Conservation (phyloP, 169 alveolate genomes). For the Toxoplasma gondii region DNA sequence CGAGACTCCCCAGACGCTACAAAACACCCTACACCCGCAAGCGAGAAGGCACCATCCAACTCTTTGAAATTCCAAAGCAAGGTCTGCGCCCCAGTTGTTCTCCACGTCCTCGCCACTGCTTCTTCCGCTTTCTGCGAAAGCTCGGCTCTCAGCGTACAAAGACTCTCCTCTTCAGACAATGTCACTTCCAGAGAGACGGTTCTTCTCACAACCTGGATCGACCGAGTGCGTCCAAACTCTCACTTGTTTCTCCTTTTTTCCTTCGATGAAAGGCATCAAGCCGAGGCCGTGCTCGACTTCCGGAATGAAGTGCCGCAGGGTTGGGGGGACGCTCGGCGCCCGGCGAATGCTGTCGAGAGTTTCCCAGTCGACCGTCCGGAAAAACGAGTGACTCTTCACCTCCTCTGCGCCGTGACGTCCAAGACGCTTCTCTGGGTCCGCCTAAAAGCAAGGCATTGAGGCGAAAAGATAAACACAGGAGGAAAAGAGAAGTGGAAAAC, state of each 20-base stretch:
- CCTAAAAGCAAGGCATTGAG: not conserved
- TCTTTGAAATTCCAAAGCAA: too few species aligned
- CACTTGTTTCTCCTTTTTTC: not conserved
- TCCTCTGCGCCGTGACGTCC: constrained; percentile 45
- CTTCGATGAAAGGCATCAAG: not conserved
- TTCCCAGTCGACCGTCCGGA: constrained; percentile 12
- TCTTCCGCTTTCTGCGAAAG: too few species aligned
- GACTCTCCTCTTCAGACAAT: too few species aligned
- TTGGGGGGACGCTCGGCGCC: not conserved
- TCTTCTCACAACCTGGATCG: too few species aligned
- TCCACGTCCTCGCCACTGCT: too few species aligned
- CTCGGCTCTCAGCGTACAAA: too few species aligned
- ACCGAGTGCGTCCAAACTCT: too few species aligned
- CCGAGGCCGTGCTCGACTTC: constrained; percentile 10
- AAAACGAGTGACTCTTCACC: constrained; percentile 37
- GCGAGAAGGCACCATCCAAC: too few species aligned
- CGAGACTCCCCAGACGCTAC: too few species aligned
- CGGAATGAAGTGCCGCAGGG: not conserved
- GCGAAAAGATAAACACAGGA: not conserved
- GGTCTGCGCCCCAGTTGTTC: too few species aligned
- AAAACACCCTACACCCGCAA: too few species aligned
- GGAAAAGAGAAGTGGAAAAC: not conserved
- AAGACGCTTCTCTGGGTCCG: constrained; percentile 35
- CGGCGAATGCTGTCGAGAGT: not conserved
- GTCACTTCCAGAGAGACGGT: too few species aligned